phyloP scores from a whole-genome alignment of 169 alveolate species.

The Cryptosporidium sp. region DNA sequence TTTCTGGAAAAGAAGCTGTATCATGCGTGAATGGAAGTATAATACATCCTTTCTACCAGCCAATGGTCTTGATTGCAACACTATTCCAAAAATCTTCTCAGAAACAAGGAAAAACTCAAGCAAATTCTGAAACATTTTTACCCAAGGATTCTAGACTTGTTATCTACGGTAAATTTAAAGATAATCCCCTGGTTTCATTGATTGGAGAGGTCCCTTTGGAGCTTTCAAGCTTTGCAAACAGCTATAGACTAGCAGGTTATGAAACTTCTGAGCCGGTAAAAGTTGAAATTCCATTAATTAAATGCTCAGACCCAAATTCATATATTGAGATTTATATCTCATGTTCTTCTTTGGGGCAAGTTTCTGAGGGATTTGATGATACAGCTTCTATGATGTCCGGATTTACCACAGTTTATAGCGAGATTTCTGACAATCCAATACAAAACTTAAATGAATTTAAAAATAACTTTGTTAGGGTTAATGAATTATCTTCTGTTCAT shows the following conservation, averaged over 20 bases:
- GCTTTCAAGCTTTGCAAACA: slow-evolving; percentile 55
- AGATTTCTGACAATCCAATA: neutral
- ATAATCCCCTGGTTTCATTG: slow-evolving; percentile 32
- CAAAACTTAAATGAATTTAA: slow-evolving; percentile 1
- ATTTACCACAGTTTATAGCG: slow-evolving; percentile 49
- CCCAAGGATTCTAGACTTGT: slow-evolving; percentile 75
- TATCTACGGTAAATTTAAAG: slow-evolving; percentile 45
- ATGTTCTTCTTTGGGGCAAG: slow-evolving; percentile 64
- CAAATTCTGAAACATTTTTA: neutral
- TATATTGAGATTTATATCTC: slow-evolving; percentile 49
- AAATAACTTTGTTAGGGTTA: neutral
- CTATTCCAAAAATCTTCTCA: slow-evolving; percentile 35
- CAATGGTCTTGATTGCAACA: slow-evolving; percentile 70
- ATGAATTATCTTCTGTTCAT: neutral
- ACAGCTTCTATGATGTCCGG: slow-evolving; percentile 76
- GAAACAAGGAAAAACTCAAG: slow-evolving; percentile 1
- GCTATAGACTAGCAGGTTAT: slow-evolving; percentile 1
- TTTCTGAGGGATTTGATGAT: slow-evolving; percentile 70
- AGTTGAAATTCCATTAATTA: slow-evolving; percentile 65
- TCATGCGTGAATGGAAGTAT: slow-evolving; percentile 73
- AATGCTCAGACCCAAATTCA: slow-evolving; percentile 72
- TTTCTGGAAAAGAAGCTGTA: slow-evolving; percentile 70
- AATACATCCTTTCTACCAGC: slow-evolving; percentile 67
- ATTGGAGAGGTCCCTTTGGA: slow-evolving; percentile 72
- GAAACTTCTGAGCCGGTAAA: slow-evolving; percentile 4